phyloP scores from a whole-genome alignment of 2,329 filamentous ascomycete species.

The Neonectria sp. region DNA sequence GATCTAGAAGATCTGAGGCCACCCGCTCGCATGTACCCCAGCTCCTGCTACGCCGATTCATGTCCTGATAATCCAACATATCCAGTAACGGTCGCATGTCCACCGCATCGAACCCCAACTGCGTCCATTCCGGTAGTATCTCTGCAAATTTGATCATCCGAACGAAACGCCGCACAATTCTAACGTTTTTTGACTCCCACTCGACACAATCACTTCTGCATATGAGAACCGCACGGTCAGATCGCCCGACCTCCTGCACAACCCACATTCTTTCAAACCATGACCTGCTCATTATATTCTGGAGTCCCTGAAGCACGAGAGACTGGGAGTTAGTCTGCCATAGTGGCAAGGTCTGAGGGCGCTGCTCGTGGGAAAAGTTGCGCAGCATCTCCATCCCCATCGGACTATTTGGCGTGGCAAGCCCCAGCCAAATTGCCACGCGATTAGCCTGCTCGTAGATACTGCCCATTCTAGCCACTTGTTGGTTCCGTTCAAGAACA shows the following conservation, averaged over 20 bases:
- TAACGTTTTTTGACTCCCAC: neutral
- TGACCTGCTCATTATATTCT: neutral
- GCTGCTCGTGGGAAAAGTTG: neutral
- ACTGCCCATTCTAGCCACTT: neutral
- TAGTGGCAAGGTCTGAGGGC: neutral
- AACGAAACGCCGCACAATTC: neutral
- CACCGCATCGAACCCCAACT: neutral
- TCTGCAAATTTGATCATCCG: constrained; percentile 8
- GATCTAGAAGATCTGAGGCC: constrained; percentile 4
- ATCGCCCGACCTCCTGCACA: constrained; percentile 4
- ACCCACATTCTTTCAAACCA: constrained; percentile 12
- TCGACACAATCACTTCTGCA: neutral
- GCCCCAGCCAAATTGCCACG: neutral
- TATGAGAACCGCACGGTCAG: neutral
- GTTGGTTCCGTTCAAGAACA: neutral
- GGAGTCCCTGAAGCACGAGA: neutral
- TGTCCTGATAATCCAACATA: neutral
- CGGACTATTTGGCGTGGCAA: neutral
- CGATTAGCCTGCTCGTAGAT: neutral
- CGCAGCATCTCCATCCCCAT: neutral
- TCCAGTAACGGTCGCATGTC: constrained; percentile 8
- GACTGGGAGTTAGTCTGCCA: neutral
- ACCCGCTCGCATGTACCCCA: neutral
- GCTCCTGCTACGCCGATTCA: neutral
- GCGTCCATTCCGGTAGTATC: constrained; percentile 6